Evolutionary conservation across 352 stramenopile genomes (phyloP).

Genomic region (Blastocystis sp.): DNA sequence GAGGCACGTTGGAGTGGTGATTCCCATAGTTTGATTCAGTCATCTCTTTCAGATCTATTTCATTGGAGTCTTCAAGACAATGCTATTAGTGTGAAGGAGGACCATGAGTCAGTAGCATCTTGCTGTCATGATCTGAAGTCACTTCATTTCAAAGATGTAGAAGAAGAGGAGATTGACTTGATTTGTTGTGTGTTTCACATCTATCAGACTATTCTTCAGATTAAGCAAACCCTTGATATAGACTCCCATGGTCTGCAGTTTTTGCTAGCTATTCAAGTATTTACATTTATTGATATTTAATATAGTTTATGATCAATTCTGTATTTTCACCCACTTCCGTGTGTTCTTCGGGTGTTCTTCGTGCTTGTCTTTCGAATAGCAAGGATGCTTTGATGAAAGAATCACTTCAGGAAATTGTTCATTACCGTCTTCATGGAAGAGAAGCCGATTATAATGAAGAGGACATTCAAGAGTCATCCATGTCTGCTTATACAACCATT

Average conservation of each 20-base stretch:
- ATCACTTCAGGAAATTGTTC: background rate
- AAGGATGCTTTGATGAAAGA: conserved; percentile 53
- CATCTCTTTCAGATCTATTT: background rate
- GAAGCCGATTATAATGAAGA: background rate
- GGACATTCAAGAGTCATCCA: background rate
- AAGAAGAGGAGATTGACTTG: conserved; percentile 5
- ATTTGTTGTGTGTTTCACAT: background rate
- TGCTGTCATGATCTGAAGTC: background rate
- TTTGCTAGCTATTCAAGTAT: conserved; percentile 25
- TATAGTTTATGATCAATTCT: background rate
- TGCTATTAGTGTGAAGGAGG: background rate
- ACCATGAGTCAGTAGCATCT: background rate
- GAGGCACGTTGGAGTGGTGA: background rate
- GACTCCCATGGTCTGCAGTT: background rate
- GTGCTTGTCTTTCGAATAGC: conserved; percentile 11
- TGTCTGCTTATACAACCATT: background rate
- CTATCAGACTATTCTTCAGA: background rate
- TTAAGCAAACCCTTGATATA: background rate
- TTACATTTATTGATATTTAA: background rate
- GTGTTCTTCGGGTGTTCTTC: conserved; percentile 4
- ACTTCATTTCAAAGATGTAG: background rate
- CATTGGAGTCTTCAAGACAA: background rate
- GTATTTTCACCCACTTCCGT: background rate
- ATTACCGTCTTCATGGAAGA: background rate
- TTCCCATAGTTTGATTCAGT: background rate